Percentiles rank a stretch among this genome's conserved stretches.
phyloP scores from a whole-genome alignment of 2,329 filamentous ascomycete species.

The Dactylellina parvicollis region DNA sequence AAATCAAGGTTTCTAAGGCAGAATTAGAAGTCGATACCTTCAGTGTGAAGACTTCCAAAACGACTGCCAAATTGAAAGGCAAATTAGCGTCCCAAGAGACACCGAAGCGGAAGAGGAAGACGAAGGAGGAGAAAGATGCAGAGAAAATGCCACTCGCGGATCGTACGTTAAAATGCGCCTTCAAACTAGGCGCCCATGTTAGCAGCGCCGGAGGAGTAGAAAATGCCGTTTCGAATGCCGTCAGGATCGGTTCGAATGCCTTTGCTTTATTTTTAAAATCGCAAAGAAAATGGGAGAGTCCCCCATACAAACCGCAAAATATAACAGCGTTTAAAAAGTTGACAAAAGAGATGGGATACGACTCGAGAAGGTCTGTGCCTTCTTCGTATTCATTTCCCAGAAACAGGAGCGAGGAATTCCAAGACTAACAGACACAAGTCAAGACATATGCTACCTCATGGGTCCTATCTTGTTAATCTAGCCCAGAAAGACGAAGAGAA shows the following conservation, averaged over 20 bases:
- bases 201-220: slow-evolving; percentile 90
- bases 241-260: slow-evolving; percentile 86
- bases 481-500: slow-evolving; percentile 83
- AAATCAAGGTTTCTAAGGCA: slow-evolving; percentile 40
- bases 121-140: slow-evolving; percentile 68
- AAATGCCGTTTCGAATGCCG: slow-evolving; percentile 80
- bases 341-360: slow-evolving; percentile 76
- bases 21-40: slow-evolving; percentile 6
- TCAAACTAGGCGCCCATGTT: slow-evolving; percentile 93
- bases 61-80: not conserved
- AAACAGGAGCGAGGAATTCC: not conserved
- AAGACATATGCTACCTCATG: slow-evolving; percentile 83
- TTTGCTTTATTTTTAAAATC: slow-evolving; percentile 97
- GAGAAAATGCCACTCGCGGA: slow-evolving; percentile 73
- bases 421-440: slow-evolving; percentile 40
- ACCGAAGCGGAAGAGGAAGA: slow-evolving; percentile 55
- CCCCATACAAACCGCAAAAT: slow-evolving; percentile 75
- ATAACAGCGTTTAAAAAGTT: slow-evolving; percentile 74
- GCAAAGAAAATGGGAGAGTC: slow-evolving; percentile 92
- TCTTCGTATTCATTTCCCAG: not conserved
- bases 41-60: slow-evolving; percentile 19
- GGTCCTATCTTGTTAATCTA: slow-evolving; percentile 95
- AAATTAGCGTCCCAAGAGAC: slow-evolving; percentile 54
- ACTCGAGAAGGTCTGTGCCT: slow-evolving; percentile 67
- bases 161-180: slow-evolving; percentile 76